Conservation (phyloP, 2,329 filamentous ascomycete genomes). For the Arthrobotrys musiformis region DNA sequence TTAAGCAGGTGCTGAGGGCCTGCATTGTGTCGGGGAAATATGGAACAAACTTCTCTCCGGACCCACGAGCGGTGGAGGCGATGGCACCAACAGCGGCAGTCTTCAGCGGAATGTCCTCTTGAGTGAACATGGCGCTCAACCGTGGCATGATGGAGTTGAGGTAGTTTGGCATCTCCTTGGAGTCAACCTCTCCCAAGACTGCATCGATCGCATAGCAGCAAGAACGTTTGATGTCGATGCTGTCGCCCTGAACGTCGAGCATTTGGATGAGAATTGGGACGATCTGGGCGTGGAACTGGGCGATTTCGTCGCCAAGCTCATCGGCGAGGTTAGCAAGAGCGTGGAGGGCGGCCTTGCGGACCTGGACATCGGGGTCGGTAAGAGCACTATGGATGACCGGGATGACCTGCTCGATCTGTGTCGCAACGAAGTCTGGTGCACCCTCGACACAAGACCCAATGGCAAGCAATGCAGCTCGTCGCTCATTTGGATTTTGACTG, state of each 20-base stretch:
- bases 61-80: constrained; percentile 87
- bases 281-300: constrained; percentile 83
- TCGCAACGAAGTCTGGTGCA: constrained; percentile 95
- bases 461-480: constrained; percentile 89
- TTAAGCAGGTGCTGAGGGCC: constrained; percentile 83
- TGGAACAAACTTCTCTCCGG: constrained; percentile 84
- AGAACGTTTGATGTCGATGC: constrained; percentile 81
- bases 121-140: constrained; percentile 82
- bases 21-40: constrained; percentile 93
- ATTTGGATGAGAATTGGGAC: constrained; percentile 84
- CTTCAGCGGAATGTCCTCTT: constrained; percentile 89
- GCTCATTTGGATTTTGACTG: constrained; percentile 78
- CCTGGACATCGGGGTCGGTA: constrained; percentile 82
- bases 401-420: constrained; percentile 86
- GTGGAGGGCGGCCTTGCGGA: constrained; percentile 86
- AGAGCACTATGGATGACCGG: constrained; percentile 85
- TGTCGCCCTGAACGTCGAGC: constrained; percentile 72
- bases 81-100: constrained; percentile 87
- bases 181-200: constrained; percentile 84
- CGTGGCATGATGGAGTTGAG: constrained; percentile 83
- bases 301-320: constrained; percentile 89
- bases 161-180: constrained; percentile 82
- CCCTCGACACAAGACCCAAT: constrained; percentile 95
- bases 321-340: constrained; percentile 90
- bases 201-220: constrained; percentile 92